Evolutionary conservation across 176 grass and related monocot species (phyloP), one percentile per base, ranked within the genome.

Genomic region (Oryza nivara): DNA sequence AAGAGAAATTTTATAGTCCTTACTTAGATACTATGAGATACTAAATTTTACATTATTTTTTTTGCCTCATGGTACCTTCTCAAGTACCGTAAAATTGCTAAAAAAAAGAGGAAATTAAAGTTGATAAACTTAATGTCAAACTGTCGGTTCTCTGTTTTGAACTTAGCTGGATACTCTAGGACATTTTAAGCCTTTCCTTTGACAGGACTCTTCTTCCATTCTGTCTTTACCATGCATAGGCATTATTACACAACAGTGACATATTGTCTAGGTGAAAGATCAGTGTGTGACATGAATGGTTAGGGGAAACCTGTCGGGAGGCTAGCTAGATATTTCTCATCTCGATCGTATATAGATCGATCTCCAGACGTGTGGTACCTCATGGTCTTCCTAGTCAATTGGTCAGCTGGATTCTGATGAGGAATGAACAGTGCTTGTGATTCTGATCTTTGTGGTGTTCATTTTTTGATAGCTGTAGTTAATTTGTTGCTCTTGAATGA

Each of bases 181-280:
- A 74, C 14, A 74, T 74, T 28, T 17, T 16, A 74, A 30, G 12
- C 44, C 22, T 74, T 49, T 73, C n/a, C 22, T 73, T 15, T 30
- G 14, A 26, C 7, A 7, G 2, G 70, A 72, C 40, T 28, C 70
- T 28, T 73, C n/a, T 73, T 73, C 12, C 48, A 30, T 74, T 30
- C 9, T 51, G 25, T 51, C 46, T 74, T 32, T 74, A 74, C 72
- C 25, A 49, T 49, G 15, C 25, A 52, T 19, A 63, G 58, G 58
- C n/a, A 63, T 63, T 23, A 32, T 30, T 52, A 16, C 72, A 74
- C 14, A 52, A 52, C 25, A 51, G 46, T 17, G 72, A 74, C 45
- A 52, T 28, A 49, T 32, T 74, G 46, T 74, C 72, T 52, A 8
- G 23, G 47, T 74, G 72, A 34, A 74, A 74, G 44, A 74, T 17